Evolutionary conservation across 139 green algal species (phyloP).

Genomic region (Desmodesmus armatus): DNA sequence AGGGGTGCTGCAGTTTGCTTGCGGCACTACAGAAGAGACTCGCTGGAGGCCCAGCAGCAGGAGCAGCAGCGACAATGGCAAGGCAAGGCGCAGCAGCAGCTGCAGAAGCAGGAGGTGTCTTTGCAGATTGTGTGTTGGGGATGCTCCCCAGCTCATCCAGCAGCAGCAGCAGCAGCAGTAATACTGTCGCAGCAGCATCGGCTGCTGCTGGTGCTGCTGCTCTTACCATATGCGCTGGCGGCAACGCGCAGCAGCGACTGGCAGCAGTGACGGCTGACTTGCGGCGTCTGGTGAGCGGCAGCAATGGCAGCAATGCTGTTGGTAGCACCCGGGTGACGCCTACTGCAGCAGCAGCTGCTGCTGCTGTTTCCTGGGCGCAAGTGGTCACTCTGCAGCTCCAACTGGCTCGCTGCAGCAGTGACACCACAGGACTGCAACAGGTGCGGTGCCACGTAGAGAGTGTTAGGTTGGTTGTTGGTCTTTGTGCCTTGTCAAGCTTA

Average conservation of each 20-base stretch:
- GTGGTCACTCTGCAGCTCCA: not conserved
- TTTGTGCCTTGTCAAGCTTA: too few relatives aligned
- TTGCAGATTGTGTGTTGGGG: not conserved
- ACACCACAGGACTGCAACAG: too few relatives aligned
- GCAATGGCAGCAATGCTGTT: not conserved
- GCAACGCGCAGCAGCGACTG: not conserved
- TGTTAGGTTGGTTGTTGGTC: too few relatives aligned
- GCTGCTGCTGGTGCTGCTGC: slow-evolving; percentile 1
- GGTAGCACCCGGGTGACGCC: not conserved
- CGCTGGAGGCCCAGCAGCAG: too few relatives aligned
- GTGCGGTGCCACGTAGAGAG: too few relatives aligned
- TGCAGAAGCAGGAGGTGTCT: not conserved
- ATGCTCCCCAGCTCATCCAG: not conserved
- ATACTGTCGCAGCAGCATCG: not conserved
- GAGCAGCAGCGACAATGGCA: slow-evolving; percentile 1
- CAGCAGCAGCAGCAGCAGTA: not conserved
- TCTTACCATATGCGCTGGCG: not conserved
- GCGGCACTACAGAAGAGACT: not conserved
- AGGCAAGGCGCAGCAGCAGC: not conserved
- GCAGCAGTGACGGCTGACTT: not conserved
- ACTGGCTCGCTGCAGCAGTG: slow-evolving; percentile 1
- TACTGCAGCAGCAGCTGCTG: not conserved
- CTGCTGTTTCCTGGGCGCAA: not conserved
- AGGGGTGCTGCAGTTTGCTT: slow-evolving; percentile 8
- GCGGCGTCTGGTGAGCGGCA: not conserved